Base-by-base conservation (phyloP, 306 rosid genomes). In the Citrullus amarus region DNA sequence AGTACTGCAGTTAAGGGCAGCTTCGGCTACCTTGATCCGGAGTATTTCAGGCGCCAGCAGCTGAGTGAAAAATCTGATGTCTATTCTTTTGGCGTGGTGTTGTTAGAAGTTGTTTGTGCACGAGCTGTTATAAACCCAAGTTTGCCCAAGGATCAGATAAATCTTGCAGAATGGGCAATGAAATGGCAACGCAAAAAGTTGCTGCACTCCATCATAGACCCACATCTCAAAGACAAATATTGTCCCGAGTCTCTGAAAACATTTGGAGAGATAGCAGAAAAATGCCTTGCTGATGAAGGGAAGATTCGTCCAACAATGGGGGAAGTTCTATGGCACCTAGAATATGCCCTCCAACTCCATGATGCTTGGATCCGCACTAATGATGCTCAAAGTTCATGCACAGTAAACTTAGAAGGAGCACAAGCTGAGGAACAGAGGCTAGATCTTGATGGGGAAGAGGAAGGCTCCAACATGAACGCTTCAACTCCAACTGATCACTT, bases 1-100 rank as follows among this genome's bases (percentile, higher is more conserved):
- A 95, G 98, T 51, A 92, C 99, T 59, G 99, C 99, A 32, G 98
- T 95, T 69, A 95, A 95, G 82, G 99, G 99, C 80, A 92, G 99
- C 80, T 95, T 95, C 5, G 99, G 99, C 46, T 95, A 92, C 80
- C 91, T 95, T 2, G 99, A 95, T 57, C 99, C 99, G 0, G 98
- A 95, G 83, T 95, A 95, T 85, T 92, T 86, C 83, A 83, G 99
- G 75, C 81, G 97, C 15, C 97, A 95, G 74, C 97, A 91, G n/a
- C 84, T 95, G 83, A 95, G 98, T 8, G 98, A 95, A 89, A 95
- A 95, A 82, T 95, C 99, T 1, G 98, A 95, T 63, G 89, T 95
- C 22, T 95, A 95, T 90, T 95, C 99, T 6, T 91, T 95, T 77
- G 99, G 98, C 2, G 97, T 95, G 48, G 97, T 95, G 38, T 57